These are phyloP conservation scores for Fusarium virguliforme DNA, from an alignment of 2,329 filamentous ascomycete species.

Conservation along the genomic window DNA sequence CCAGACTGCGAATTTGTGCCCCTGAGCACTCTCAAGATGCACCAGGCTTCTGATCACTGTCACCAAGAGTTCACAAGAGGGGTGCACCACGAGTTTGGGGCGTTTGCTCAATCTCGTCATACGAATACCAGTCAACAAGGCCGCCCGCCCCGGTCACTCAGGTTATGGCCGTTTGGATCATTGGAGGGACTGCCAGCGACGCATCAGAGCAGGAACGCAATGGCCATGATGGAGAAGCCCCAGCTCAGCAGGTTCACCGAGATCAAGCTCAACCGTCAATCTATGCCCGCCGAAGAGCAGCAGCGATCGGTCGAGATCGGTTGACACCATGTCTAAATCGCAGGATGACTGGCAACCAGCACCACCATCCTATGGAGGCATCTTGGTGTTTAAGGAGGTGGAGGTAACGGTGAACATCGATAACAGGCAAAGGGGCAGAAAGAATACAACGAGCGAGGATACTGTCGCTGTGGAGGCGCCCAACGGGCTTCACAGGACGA, in stretches of 20 bases:
- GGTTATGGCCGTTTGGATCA: constrained; percentile 19
- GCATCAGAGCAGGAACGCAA: neutral
- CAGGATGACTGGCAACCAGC: constrained; percentile 45
- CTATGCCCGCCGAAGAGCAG: neutral
- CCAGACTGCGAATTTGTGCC: constrained; percentile 72
- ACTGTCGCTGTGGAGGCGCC: neutral
- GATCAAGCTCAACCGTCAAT: constrained; percentile 11
- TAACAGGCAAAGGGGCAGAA: constrained; percentile 14
- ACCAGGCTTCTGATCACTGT: constrained; percentile 74
- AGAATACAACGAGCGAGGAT: constrained; percentile 11
- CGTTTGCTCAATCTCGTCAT: constrained; percentile 56
- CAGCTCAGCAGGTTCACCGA: neutral
- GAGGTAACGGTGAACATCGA: constrained; percentile 69
- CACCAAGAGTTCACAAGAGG: constrained; percentile 72
- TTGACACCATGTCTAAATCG: constrained; percentile 38
- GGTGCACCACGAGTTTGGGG: constrained; percentile 73
- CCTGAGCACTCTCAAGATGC: constrained; percentile 75
- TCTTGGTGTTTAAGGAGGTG: constrained; percentile 74
- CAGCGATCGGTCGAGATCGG: constrained; percentile 17
- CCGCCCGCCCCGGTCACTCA: constrained; percentile 2
- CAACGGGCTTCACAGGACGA: neutral
- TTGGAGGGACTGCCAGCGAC: neutral
- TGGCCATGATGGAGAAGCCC: neutral
- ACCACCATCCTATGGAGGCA: constrained; percentile 61
- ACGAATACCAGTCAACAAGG: constrained; percentile 2